Evolutionary conservation across 805 yeast genomes (phyloP).

Genomic region (Zygosaccharomyces pseudorouxii): DNA sequence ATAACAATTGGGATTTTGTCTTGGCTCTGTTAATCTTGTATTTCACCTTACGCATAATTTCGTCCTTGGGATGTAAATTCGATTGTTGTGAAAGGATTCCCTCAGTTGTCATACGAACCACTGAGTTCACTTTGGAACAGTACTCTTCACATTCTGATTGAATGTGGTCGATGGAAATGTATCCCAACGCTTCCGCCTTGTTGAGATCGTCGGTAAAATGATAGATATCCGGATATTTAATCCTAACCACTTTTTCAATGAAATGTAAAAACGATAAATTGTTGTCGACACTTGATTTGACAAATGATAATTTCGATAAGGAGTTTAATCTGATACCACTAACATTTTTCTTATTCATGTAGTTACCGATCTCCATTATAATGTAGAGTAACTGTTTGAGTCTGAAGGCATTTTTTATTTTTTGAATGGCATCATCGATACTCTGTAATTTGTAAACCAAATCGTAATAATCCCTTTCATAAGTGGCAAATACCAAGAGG

Average conservation of each 20-base stretch:
- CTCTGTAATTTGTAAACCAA: conserved; percentile 49
- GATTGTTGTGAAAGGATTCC: conserved; percentile 64
- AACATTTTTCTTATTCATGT: conserved; percentile 74
- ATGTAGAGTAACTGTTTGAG: conserved; percentile 58
- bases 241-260: conserved; percentile 63
- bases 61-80: conserved; percentile 63
- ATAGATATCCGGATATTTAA: conserved; percentile 59
- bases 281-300: conserved; percentile 61
- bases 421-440: conserved; percentile 55
- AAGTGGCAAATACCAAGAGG: conserved; percentile 48
- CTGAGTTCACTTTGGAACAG: conserved; percentile 45
- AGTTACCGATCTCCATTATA: conserved; percentile 70
- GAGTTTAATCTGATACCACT: conserved; percentile 68
- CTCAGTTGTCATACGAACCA: conserved; percentile 48
- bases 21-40: conserved; percentile 54
- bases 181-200: conserved; percentile 50
- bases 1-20: conserved; percentile 46
- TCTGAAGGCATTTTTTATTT: conserved; percentile 48
- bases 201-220: conserved; percentile 57
- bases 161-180: conserved; percentile 58
- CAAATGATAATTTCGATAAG: conserved; percentile 61
- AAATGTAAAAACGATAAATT: conserved; percentile 70
- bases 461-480: conserved; percentile 63
- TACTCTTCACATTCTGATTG: conserved; percentile 56
- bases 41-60: conserved; percentile 48